A percentile compares a stretch with the other conserved stretches of the same genome.
These are phyloP conservation scores for Penicillium desertorum DNA, from an alignment of 495 filamentous ascomycete species.

Conservation along the genomic window DNA sequence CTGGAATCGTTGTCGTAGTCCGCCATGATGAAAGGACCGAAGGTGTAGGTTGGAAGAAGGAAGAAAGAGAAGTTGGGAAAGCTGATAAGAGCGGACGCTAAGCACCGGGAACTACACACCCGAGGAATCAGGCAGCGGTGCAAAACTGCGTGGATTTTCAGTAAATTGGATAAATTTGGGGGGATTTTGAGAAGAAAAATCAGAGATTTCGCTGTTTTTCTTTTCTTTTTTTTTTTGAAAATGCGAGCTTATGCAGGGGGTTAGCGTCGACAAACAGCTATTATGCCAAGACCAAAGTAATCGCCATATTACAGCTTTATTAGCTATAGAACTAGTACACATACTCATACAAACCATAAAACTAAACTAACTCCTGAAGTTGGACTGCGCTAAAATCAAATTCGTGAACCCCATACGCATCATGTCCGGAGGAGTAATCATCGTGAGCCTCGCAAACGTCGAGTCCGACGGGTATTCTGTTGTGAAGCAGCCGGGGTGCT, in stretches of 20 bases:
- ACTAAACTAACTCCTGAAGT: not conserved
- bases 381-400: constrained; percentile 10
- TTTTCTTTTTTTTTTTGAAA: not conserved
- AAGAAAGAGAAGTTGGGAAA: constrained; percentile 24
- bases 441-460: constrained; percentile 41
- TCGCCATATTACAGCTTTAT: not conserved
- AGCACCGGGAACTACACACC: constrained; percentile 24
- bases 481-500: constrained; percentile 14
- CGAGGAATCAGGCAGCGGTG: constrained; percentile 17
- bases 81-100: constrained; percentile 30
- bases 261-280: not conserved
- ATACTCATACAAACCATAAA: not conserved
- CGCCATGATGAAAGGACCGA: constrained; percentile 39
- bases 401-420: constrained; percentile 18
- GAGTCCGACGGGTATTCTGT: constrained; percentile 39
- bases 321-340: constrained; percentile 1
- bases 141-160: not conserved
- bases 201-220: not conserved
- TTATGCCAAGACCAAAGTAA: constrained; percentile 5
- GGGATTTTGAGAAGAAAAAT: constrained; percentile 2
- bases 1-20: constrained; percentile 87
- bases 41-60: constrained; percentile 21
- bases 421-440: constrained; percentile 19
- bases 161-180: not conserved
- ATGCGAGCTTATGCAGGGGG: constrained; percentile 1